A percentile compares a stretch with the other conserved stretches of the same genome.
phyloP scores from a whole-genome alignment of 257 asterid genomes.

The Buddleja alternifolia region DNA sequence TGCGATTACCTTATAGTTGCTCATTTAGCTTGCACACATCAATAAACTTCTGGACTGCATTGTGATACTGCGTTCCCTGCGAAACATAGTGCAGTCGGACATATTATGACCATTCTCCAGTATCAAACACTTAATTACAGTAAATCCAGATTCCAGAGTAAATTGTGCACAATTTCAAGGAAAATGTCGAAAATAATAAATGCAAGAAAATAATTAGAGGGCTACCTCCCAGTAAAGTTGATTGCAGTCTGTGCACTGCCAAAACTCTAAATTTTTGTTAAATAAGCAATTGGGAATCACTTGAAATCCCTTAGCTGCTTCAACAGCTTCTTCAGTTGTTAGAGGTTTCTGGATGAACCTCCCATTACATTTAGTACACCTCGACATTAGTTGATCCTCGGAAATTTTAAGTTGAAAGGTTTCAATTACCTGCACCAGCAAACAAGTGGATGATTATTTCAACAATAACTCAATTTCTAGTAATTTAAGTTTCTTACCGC shows the following conservation, averaged over 20 bases:
- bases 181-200: background rate
- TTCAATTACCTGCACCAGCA: conserved; percentile 67
- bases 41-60: conserved; percentile 86
- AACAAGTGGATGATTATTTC: too few relatives aligned
- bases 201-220: background rate
- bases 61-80: conserved; percentile 94
- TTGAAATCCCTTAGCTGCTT: conserved; percentile 94
- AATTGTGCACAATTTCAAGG: background rate
- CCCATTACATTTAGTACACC: conserved; percentile 94
- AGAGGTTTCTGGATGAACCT: conserved; percentile 89
- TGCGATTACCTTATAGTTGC: conserved; percentile 29
- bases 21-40: conserved; percentile 86
- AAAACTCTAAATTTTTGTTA: conserved; percentile 76
- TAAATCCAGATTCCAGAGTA: background rate
- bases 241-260: conserved; percentile 95
- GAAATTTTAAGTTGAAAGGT: conserved; percentile 69
- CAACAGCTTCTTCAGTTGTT: conserved; percentile 88
- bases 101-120: background rate
- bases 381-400: conserved; percentile 84
- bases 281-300: conserved; percentile 91
- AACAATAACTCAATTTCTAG: conserved; percentile 4
- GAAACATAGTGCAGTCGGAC: conserved; percentile 18
- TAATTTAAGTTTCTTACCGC: background rate
- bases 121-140: background rate
- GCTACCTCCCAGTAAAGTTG: conserved; percentile 97